Base-by-base conservation (phyloP, 2,329 filamentous ascomycete genomes). In the Westerdykella sp. region DNA sequence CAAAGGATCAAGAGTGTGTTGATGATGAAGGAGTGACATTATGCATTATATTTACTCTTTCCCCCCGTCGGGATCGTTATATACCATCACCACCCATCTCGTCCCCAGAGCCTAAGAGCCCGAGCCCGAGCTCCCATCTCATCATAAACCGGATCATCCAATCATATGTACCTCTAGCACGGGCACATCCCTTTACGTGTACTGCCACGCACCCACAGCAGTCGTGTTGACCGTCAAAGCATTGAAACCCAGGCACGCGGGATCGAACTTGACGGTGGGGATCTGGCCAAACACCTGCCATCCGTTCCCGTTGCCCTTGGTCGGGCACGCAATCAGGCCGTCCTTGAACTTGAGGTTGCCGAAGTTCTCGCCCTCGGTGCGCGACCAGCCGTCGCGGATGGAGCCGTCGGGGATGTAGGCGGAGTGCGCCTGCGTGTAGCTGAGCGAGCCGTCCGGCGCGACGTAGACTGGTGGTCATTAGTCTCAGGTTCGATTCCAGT, bases 361-460 rank as follows among this genome's bases (percentile, higher is more conserved):
- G 25, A 62, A 59, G 15, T 11, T 42, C 28, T 54, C 48, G 15
- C 48, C 48, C 35, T 52, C 47, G 39, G 51, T 60, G 53, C 65
- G 68, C 14, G 43, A 57, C 65, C 82, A 81, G 21, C 75, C 73
- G 1, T 72, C 73, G 13, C 66, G 41, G 31, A 72, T 60, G 6
- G 78, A 73, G 9, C 78, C 79, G 0, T 62, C 48, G 0, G 80
- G 79, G 5, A 75, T 73, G 43, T 55, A 65, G 2, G 62, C 64
- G 0, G 77, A 80, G 65, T 83, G 79, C 0, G 80, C 71, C 15
- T 55, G 48, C 0, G 79, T 78, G 66, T 77, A 84, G 42, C 70
- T 68, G 44, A 85, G 60, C 9, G 71, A 67, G 5, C 81, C 82
- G 21, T 70, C 62, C 3, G 73, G 68, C 3, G 65, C 68, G 44